Evolutionary conservation across 2,329 filamentous ascomycete species (phyloP).

Genomic region (Furcasterigmium furcatum): DNA sequence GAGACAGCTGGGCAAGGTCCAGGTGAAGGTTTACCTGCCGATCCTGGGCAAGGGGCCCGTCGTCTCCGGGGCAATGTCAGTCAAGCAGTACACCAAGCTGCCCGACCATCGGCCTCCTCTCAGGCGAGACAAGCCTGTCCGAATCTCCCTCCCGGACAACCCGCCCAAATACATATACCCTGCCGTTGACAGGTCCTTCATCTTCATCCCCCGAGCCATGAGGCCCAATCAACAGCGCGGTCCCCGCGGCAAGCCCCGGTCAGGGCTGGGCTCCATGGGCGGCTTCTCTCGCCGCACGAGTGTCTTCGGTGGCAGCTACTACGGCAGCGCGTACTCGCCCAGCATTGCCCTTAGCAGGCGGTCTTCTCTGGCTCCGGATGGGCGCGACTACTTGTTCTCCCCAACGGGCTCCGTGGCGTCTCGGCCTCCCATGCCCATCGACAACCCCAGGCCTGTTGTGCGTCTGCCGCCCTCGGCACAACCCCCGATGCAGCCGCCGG

Average conservation of each 20-base stretch:
- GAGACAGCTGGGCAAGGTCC: conserved; percentile 77
- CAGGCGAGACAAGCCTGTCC: conserved; percentile 92
- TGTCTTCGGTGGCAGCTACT: conserved; percentile 66
- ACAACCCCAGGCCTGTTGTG: conserved; percentile 70
- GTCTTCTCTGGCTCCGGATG: conserved; percentile 68
- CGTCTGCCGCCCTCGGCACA: conserved; percentile 67
- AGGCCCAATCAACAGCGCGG: conserved; percentile 82
- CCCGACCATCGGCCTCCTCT: conserved; percentile 93
- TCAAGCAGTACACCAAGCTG: conserved; percentile 89
- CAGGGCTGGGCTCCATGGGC: conserved; percentile 64
- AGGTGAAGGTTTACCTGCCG: conserved; percentile 78
- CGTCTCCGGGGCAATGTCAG: conserved; percentile 70
- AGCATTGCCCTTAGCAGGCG: conserved; percentile 86
- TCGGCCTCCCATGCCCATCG: conserved; percentile 58
- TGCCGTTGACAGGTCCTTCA: conserved; percentile 86
- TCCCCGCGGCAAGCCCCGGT: conserved; percentile 69
- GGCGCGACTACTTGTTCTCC: conserved; percentile 73
- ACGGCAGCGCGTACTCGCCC: conserved; percentile 76
- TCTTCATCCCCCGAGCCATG: conserved; percentile 93
- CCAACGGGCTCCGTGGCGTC: conserved; percentile 78
- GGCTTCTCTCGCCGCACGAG: conserved; percentile 78
- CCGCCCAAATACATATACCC: conserved; percentile 88
- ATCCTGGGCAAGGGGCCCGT: conserved; percentile 66
- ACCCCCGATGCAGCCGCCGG: conserved; percentile 17
- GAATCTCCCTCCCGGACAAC: conserved; percentile 81